These are phyloP conservation scores for Blastobotrys muscicola DNA, from an alignment of 805 yeast genomes.

Conservation along the genomic window DNA sequence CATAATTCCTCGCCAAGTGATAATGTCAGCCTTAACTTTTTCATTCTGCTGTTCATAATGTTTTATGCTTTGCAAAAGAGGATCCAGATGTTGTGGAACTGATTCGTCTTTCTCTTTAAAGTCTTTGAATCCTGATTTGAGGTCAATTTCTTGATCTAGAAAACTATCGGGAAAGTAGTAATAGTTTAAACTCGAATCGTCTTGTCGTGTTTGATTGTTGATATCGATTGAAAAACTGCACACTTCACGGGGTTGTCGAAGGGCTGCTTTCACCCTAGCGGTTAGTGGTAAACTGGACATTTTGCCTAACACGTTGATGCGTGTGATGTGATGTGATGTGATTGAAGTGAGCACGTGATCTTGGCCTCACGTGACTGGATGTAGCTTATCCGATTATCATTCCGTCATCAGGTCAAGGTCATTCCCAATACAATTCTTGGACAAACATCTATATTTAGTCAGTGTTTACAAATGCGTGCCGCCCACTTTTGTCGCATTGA, in stretches of 20 bases:
- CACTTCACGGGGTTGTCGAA: constrained; percentile 81
- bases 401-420: no score
- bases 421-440: no score
- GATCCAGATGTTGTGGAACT: constrained; percentile 39
- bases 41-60: constrained; percentile 42
- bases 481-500: no score
- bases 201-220: constrained; percentile 32
- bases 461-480: no score
- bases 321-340: not conserved
- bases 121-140: constrained; percentile 53
- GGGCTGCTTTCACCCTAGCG: constrained; percentile 37
- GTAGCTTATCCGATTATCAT: no score
- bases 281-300: constrained; percentile 16
- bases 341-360: no score
- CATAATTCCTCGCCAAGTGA: constrained; percentile 82
- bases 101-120: constrained; percentile 47
- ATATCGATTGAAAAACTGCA: constrained; percentile 56
- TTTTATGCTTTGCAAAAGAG: constrained; percentile 47
- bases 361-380: no score
- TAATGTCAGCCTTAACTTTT: constrained; percentile 50
- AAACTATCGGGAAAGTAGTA: constrained; percentile 75
- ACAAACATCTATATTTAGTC: no score
- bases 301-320: not conserved
- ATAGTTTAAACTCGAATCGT: constrained; percentile 51
- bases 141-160: constrained; percentile 49